Evolutionary conservation across 768 basidiomycete genomes (phyloP).

Genomic region (Russula abietina): DNA sequence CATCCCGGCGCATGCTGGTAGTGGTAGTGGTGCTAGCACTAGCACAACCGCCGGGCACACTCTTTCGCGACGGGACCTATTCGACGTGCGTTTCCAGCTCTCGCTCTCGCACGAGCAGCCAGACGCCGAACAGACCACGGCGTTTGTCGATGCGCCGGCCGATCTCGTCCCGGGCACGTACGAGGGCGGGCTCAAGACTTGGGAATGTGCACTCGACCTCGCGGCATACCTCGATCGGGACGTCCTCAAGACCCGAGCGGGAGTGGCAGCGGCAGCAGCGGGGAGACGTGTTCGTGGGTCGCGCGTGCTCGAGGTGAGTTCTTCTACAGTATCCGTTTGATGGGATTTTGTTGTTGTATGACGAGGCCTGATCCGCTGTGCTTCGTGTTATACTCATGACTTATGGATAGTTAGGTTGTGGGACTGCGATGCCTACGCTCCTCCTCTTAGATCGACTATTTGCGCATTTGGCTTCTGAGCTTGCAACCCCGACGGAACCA

Average conservation of each 20-base stretch:
- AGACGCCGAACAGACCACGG: conserved; percentile 37
- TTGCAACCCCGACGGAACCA: background rate
- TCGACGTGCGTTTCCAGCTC: conserved; percentile 93
- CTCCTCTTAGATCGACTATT: conserved; percentile 65
- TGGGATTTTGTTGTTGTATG: background rate
- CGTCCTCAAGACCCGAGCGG: conserved; percentile 21
- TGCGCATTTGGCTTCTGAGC: conserved; percentile 24
- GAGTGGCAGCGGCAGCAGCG: conserved; percentile 4
- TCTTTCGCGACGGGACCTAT: conserved; percentile 79
- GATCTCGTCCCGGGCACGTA: conserved; percentile 91
- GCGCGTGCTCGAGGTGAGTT: conserved; percentile 64
- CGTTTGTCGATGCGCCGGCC: conserved; percentile 72
- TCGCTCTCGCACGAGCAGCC: conserved; percentile 41
- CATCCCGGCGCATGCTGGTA: conserved; percentile 34
- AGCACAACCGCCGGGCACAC: conserved; percentile 26
- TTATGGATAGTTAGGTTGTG: conserved; percentile 73
- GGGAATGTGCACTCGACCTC: conserved; percentile 92
- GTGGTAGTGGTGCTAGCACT: background rate
- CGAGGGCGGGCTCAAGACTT: conserved; percentile 95
- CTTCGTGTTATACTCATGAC: conserved; percentile 1
- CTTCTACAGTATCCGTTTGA: background rate
- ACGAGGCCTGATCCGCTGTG: background rate
- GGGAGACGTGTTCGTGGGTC: conserved; percentile 39
- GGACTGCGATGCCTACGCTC: conserved; percentile 80
- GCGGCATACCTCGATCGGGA: conserved; percentile 53